Percentiles rank a stretch among this genome's conserved stretches.
Conservation (phyloP, 2,329 filamentous ascomycete species). For the Seiridium unicorne region DNA sequence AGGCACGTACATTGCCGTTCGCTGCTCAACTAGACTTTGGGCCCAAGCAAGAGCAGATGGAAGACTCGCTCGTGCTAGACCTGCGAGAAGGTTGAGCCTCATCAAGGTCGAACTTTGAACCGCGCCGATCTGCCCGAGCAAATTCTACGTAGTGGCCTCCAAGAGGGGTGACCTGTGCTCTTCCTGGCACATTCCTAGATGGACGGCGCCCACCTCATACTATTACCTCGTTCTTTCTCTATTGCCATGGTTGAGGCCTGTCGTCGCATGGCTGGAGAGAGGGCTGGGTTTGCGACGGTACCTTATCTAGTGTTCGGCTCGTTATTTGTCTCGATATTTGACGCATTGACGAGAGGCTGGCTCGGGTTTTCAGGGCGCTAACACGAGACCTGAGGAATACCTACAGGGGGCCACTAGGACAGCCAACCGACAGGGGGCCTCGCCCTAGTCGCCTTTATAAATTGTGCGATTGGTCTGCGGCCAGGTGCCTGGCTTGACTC, state of each 20-base stretch:
- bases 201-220: too few species aligned
- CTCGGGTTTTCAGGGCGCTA: background rate
- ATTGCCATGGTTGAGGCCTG: background rate
- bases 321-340: background rate
- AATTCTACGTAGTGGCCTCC: too few species aligned
- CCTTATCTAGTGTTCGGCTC: background rate
- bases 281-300: background rate
- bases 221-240: background rate
- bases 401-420: background rate
- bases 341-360: background rate
- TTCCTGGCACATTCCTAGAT: too few species aligned
- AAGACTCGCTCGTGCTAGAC: background rate
- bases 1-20: too few species aligned
- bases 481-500: background rate
- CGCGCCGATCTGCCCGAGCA: background rate
- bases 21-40: background rate
- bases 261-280: background rate
- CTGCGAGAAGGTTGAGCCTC: background rate
- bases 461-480: background rate
- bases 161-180: too few species aligned
- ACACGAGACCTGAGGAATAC: background rate
- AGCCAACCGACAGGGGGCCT: background rate
- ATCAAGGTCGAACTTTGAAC: background rate
- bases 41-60: background rate
- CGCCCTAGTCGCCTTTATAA: background rate